phyloP scores from a whole-genome alignment of 305 asterid species.

The Vinca major region DNA sequence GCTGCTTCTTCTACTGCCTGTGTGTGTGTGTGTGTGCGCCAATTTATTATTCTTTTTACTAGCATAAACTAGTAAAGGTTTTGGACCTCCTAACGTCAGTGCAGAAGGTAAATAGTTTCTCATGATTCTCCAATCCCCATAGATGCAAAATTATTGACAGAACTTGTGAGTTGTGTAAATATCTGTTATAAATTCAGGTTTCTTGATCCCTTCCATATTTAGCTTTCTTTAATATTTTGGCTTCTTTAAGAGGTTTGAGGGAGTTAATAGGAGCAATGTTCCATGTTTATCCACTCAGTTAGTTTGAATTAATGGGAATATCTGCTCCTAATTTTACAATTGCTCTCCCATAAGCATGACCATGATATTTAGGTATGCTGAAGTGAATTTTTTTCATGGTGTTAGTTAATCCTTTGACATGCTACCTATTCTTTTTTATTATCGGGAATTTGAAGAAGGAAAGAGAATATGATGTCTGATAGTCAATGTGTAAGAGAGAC shows the following conservation, averaged over 20 bases:
- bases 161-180: not conserved
- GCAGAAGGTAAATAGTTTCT: not conserved
- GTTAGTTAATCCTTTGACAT: not conserved
- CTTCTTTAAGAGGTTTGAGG: not conserved
- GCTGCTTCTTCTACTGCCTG: conserved; percentile 14
- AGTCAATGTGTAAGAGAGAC: not conserved
- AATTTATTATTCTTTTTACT: not conserved
- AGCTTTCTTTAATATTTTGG: not conserved
- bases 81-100: not conserved
- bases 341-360: not conserved
- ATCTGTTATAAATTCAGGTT: not conserved
- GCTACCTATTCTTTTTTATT: not conserved
- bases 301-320: not conserved
- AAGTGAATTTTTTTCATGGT: not conserved
- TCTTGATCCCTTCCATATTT: not conserved
- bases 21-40: not conserved
- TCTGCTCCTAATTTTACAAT: not conserved
- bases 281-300: not conserved
- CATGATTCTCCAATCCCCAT: not conserved
- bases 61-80: not conserved
- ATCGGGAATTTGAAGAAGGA: not conserved
- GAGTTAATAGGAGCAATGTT: not conserved
- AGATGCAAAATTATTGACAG: not conserved
- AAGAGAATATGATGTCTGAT: not conserved
- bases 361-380: not conserved